Percentiles rank a stretch among this genome's conserved stretches.
Conservation (phyloP, 345 rosid species). For the Salix viminalis region DNA sequence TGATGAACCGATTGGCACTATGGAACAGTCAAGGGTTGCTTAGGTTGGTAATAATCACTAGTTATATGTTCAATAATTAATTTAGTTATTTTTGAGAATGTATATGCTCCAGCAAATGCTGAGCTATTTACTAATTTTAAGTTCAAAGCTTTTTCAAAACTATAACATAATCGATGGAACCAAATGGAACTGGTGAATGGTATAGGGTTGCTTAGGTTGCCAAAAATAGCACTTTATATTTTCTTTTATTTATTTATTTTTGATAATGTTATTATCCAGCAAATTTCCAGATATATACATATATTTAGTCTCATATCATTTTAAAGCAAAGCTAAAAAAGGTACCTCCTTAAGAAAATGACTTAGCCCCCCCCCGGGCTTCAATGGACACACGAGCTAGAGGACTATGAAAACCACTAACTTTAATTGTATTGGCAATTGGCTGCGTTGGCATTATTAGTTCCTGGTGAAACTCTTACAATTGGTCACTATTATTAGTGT, state of each 20-base stretch:
- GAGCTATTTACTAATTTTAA: background rate
- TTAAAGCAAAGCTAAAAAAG: background rate
- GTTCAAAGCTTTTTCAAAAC: background rate
- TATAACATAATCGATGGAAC: background rate
- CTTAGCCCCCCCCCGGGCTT: background rate
- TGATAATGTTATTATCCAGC: background rate
- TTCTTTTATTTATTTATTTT: background rate
- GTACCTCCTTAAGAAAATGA: background rate
- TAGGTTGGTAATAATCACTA: background rate
- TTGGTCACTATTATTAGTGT: background rate
- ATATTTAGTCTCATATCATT: background rate
- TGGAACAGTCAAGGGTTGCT: background rate
- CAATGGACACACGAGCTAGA: background rate
- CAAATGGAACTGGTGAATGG: background rate
- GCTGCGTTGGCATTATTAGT: background rate
- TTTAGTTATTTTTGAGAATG: background rate
- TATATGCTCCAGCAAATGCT: background rate
- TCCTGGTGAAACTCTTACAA: background rate
- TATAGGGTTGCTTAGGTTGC: background rate
- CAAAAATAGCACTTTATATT: background rate
- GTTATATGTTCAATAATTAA: background rate
- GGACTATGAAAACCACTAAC: background rate
- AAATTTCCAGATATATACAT: background rate
- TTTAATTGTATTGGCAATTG: background rate
- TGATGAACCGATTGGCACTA: background rate